Evolutionary conservation across 1,284 basidiomycete species (phyloP).

Genomic region (Ceratobasidium sp.): DNA sequence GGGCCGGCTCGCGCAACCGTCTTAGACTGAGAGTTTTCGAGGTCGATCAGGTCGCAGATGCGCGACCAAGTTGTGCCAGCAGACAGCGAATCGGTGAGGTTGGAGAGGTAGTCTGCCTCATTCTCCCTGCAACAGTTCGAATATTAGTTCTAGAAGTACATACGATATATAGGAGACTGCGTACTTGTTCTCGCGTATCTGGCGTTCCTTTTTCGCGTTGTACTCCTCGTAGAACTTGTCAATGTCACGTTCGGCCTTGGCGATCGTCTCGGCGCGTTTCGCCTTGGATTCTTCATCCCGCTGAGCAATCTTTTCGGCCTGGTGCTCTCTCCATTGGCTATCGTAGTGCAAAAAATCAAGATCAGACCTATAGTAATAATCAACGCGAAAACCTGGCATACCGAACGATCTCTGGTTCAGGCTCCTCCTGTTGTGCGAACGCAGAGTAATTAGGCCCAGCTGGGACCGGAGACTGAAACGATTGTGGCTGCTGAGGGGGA

Average conservation of each 20-base stretch:
- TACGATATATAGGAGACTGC: constrained; percentile 60
- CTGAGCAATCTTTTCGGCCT: constrained; percentile 85
- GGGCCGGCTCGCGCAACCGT: constrained; percentile 88
- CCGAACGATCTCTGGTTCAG: constrained; percentile 83
- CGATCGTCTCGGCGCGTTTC: constrained; percentile 87
- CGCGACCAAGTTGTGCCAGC: constrained; percentile 97
- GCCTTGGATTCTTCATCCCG: constrained; percentile 83
- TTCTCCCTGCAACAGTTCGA: constrained; percentile 72
- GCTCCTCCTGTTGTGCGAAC: constrained; percentile 73
- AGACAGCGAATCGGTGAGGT: constrained; percentile 81
- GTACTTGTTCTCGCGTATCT: constrained; percentile 97
- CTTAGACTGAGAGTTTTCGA: constrained; percentile 97
- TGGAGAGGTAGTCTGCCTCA: constrained; percentile 84
- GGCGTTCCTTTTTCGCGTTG: constrained; percentile 90
- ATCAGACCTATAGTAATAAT: background rate
- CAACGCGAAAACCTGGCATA: constrained; percentile 56
- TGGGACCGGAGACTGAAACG: constrained; percentile 31
- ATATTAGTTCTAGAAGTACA: constrained; percentile 3
- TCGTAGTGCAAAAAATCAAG: constrained; percentile 27
- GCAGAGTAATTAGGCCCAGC: constrained; percentile 32
- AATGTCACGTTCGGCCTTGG: constrained; percentile 91
- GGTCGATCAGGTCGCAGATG: constrained; percentile 87
- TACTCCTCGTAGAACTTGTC: constrained; percentile 98
- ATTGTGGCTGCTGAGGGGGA: constrained; percentile 51
- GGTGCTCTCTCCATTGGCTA: constrained; percentile 90